Base-by-base conservation (phyloP, 805 yeast genomes). In the Lipomyces anomalus region DNA sequence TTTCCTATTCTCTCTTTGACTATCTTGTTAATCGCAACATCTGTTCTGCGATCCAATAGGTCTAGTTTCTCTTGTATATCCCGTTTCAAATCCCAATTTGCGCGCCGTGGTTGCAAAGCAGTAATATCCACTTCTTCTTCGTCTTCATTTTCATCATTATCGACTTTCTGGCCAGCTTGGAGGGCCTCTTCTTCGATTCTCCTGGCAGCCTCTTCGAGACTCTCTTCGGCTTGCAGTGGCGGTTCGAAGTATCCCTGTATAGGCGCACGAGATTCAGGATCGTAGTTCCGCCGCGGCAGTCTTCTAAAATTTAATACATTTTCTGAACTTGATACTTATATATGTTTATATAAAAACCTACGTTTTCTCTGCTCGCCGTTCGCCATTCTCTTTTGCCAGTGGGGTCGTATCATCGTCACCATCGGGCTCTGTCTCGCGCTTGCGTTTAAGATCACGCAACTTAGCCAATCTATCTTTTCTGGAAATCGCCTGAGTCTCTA, bases 41-140 rank as follows among this genome's bases (percentile, higher is more conserved):
- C 69, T 0, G 81, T 78, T 39, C 65, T 58, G 22, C 63, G 61
- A 1, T 68, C 63, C n/a, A 75, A 53, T 3, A 62, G 52, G 9
- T 66, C 65, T 39, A 74, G 40, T 32, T 68, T 66, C 0, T 62
- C 65, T 28, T 64, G 58, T 6, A 77, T 47, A 46, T 68, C 72
- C 16, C 65, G 55, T 50, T 61, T 67, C 59, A 69, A 55, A 59
- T 65, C 73, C 60, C 63, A 60, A 4, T 64, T 61, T 4, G 57
- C 60, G 11, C 58, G 35, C 24, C 60, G 57, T 4, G 65, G 63
- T 35, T 58, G 61, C 20, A 60, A 38, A 6, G 37, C 43, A 7
- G 49, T 40, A 26, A 59, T 35, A 17, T 60, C 57, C 9, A 61
- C 47, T 11, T 57, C 48, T 29, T 43, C 38, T 38, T 45, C 20